These are phyloP conservation scores for Naganishia friedmannii DNA, from an alignment of 768 basidiomycete species.

Conservation along the genomic window DNA sequence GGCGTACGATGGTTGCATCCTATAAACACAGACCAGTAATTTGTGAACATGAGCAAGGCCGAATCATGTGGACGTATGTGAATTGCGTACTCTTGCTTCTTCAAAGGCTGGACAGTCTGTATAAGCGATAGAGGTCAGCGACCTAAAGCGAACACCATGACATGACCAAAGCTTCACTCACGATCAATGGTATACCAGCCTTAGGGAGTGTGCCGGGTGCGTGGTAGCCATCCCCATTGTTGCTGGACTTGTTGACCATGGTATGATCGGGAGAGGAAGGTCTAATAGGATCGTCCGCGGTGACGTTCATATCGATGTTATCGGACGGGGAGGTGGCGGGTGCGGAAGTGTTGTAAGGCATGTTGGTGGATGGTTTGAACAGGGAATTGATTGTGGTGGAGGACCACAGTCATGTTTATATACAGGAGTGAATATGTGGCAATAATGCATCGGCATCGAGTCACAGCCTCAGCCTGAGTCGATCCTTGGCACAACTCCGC, in stretches of 20 bases:
- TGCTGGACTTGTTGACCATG: constrained; percentile 11
- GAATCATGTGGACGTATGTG: not conserved
- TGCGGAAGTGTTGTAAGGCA: too few relatives aligned
- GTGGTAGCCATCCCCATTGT: constrained; percentile 23
- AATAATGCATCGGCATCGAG: too few relatives aligned
- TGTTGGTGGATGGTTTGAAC: too few relatives aligned
- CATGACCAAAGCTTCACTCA: not conserved
- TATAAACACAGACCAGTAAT: constrained; percentile 17
- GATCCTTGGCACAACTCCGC: too few relatives aligned
- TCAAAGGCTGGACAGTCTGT: constrained; percentile 32
- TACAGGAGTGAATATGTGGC: too few relatives aligned
- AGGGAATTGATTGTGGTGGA: too few relatives aligned
- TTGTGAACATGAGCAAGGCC: not conserved
- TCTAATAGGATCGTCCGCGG: constrained; percentile 23
- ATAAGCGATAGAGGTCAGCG: not conserved
- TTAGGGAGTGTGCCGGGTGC: not conserved
- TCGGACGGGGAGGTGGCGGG: constrained; percentile 1
- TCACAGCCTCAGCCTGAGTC: too few relatives aligned
- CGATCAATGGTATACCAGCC: constrained; percentile 14
- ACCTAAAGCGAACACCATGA: too few relatives aligned
- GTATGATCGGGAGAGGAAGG: constrained; percentile 23
- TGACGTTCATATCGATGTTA: constrained; percentile 22
- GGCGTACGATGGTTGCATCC: constrained; percentile 76
- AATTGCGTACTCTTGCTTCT: constrained; percentile 27
- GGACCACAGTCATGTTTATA: too few relatives aligned